phyloP scores from a whole-genome alignment of 768 basidiomycete genomes.

The Rhodotorula diobovata region DNA sequence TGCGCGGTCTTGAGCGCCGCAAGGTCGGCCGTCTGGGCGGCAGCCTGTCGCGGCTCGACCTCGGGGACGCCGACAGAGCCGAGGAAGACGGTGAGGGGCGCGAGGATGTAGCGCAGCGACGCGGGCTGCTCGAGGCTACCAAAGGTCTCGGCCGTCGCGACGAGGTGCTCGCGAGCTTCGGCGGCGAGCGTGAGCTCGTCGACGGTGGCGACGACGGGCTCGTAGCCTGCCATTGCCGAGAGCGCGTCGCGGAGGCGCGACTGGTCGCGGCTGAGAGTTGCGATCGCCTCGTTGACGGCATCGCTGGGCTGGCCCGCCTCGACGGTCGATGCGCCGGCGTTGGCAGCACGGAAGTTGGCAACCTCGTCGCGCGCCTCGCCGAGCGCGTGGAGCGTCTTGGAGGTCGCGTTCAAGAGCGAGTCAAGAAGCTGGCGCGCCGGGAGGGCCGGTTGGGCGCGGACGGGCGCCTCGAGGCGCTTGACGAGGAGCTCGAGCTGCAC shows the following conservation, averaged over 20 bases:
- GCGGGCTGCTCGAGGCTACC: background rate
- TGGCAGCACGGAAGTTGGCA: slow-evolving; percentile 18
- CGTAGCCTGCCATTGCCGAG: background rate
- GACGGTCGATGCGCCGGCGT: slow-evolving; percentile 1
- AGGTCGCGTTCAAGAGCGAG: slow-evolving; percentile 4
- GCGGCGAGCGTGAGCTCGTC: slow-evolving; percentile 10
- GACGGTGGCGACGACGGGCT: slow-evolving; percentile 11
- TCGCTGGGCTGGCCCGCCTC: background rate
- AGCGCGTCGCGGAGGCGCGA: slow-evolving; percentile 11
- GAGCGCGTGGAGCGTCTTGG: slow-evolving; percentile 13
- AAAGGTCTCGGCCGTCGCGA: slow-evolving; percentile 1
- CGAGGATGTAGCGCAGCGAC: slow-evolving; percentile 24
- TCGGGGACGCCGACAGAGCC: background rate
- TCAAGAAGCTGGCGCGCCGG: slow-evolving; percentile 2
- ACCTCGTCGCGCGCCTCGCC: slow-evolving; percentile 25
- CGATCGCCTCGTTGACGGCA: slow-evolving; percentile 1
- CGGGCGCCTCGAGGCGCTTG: slow-evolving; percentile 4
- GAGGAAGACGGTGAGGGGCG: slow-evolving; percentile 18
- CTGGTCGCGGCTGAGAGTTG: slow-evolving; percentile 12
- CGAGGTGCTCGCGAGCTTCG: slow-evolving; percentile 4
- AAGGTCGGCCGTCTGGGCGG: background rate
- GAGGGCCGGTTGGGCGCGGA: background rate
- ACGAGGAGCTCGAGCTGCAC: slow-evolving; percentile 20
- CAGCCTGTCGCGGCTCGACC: background rate
- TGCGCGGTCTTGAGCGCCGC: slow-evolving; percentile 37